phyloP scores from a whole-genome alignment of 2,329 filamentous ascomycete species.

The Epichloe gansuensis region DNA sequence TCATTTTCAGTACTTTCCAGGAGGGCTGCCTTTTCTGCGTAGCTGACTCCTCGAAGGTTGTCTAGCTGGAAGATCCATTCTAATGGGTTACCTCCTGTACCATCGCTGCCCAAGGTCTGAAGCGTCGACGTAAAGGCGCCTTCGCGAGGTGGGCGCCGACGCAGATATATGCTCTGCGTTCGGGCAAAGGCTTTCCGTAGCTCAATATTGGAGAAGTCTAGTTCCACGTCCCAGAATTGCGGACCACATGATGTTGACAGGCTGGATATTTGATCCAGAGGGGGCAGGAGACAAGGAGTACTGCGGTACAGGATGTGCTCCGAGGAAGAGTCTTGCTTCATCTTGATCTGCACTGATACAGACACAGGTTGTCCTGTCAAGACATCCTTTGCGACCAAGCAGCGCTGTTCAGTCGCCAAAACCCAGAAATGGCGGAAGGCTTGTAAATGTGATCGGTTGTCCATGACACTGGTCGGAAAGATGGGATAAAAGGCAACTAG shows the following conservation, averaged over 20 bases:
- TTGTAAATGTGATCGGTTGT: constrained; percentile 90
- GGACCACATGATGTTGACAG: constrained; percentile 50
- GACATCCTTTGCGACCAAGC: constrained; percentile 76
- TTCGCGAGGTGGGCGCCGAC: constrained; percentile 56
- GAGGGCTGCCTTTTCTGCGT: constrained; percentile 55
- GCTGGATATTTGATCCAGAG: constrained; percentile 48
- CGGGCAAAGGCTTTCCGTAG: constrained; percentile 50
- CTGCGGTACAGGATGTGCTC: constrained; percentile 29
- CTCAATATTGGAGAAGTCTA: constrained; percentile 58
- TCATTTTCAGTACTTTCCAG: constrained; percentile 40
- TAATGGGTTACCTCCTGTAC: constrained; percentile 35
- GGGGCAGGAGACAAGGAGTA: constrained; percentile 51
- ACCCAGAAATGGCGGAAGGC: constrained; percentile 98
- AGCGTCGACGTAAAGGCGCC: constrained; percentile 63
- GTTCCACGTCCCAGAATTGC: constrained; percentile 67
- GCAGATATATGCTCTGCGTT: constrained; percentile 64
- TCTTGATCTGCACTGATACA: constrained; percentile 55
- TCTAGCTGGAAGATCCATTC: constrained; percentile 64
- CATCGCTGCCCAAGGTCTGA: constrained; percentile 49
- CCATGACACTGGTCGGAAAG: constrained; percentile 78
- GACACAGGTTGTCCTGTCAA: constrained; percentile 70
- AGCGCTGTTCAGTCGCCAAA: constrained; percentile 78
- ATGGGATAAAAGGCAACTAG: constrained; percentile 90
- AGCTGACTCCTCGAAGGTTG: constrained; percentile 40
- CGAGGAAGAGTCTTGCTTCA: constrained; percentile 32